Conservation (phyloP, 2,329 filamentous ascomycete species). For the Fusarium lateritium region DNA sequence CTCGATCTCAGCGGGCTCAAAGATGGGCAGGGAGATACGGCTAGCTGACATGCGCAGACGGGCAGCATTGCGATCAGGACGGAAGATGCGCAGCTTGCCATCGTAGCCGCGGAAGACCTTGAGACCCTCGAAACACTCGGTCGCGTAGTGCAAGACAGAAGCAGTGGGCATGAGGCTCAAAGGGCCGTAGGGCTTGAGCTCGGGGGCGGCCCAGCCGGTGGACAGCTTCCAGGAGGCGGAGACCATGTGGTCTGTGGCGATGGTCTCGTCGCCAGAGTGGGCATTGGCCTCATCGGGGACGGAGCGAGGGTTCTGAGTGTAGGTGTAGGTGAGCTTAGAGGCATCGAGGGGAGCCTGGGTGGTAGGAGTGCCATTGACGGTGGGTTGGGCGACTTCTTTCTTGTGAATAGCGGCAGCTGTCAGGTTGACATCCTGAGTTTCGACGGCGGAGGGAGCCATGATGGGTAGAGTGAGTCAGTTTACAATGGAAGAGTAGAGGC, state of each 20-base stretch:
- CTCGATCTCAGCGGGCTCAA: slow-evolving; percentile 79
- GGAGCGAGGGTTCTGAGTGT: slow-evolving; percentile 64
- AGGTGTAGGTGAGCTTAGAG: slow-evolving; percentile 71
- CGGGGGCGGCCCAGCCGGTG: slow-evolving; percentile 80
- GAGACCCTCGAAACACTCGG: slow-evolving; percentile 89
- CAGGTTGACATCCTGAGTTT: slow-evolving; percentile 65
- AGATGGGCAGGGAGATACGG: slow-evolving; percentile 82
- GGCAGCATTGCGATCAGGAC: slow-evolving; percentile 79
- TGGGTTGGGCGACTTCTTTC: slow-evolving; percentile 59
- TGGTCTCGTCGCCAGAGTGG: slow-evolving; percentile 64
- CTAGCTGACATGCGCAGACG: slow-evolving; percentile 73
- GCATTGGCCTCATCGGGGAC: slow-evolving; percentile 67
- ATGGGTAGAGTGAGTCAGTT: slow-evolving; percentile 3
- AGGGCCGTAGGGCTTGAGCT: slow-evolving; percentile 83
- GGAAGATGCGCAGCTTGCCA: slow-evolving; percentile 81
- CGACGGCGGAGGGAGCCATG: slow-evolving; percentile 65
- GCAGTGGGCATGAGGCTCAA: slow-evolving; percentile 85
- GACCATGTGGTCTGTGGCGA: slow-evolving; percentile 91
- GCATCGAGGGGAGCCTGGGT: slow-evolving; percentile 73
- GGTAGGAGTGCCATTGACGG: slow-evolving; percentile 56
- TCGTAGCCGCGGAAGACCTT: slow-evolving; percentile 87
- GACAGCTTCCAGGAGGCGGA: slow-evolving; percentile 76
- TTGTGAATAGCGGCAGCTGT: slow-evolving; percentile 67
- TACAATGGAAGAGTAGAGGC: slow-evolving; percentile 2
- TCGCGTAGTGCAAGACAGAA: slow-evolving; percentile 88